A percentile compares a stretch with the other conserved stretches of the same genome.
Evolutionary conservation across 2,329 filamentous ascomycete genomes (phyloP).

Genomic region (Beauveria bassiana): DNA sequence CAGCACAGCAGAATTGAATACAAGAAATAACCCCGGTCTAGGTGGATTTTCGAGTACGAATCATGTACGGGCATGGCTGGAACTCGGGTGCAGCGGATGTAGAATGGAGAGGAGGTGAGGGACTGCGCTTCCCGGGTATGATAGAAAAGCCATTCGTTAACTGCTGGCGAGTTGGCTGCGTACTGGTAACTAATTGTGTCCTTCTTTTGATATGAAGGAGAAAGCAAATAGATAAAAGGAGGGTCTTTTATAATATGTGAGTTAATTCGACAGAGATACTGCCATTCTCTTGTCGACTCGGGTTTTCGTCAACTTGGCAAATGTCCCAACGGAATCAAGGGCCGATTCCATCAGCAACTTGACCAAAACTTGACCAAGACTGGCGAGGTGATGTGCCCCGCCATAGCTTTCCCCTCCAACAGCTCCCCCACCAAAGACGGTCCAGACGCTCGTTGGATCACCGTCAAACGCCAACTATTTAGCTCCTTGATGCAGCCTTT

Average conservation of each 20-base stretch:
- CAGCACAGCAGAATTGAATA: background rate
- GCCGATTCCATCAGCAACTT: slow-evolving; percentile 2
- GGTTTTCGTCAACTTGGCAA: background rate
- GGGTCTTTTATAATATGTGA: background rate
- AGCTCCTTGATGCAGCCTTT: background rate
- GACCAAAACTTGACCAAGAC: background rate
- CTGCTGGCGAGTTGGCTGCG: no score
- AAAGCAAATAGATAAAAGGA: no score
- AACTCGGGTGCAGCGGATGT: no score
- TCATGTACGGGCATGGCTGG: no score
- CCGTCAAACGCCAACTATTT: background rate
- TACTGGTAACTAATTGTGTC: no score
- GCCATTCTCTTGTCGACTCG: background rate
- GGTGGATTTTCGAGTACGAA: no score
- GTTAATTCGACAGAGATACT: background rate
- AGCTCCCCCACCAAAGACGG: background rate
- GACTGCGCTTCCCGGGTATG: no score
- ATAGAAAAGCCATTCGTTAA: no score
- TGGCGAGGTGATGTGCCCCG: background rate
- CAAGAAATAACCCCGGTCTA: no score
- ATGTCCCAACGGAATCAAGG: slow-evolving; percentile 3
- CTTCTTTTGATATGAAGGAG: no score
- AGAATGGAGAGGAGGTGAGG: no score
- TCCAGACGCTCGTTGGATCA: slow-evolving; percentile 1
- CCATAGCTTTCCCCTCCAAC: background rate